phyloP scores from a whole-genome alignment of 2,329 filamentous ascomycete genomes.

The Phyllosticta citrichinensis region DNA sequence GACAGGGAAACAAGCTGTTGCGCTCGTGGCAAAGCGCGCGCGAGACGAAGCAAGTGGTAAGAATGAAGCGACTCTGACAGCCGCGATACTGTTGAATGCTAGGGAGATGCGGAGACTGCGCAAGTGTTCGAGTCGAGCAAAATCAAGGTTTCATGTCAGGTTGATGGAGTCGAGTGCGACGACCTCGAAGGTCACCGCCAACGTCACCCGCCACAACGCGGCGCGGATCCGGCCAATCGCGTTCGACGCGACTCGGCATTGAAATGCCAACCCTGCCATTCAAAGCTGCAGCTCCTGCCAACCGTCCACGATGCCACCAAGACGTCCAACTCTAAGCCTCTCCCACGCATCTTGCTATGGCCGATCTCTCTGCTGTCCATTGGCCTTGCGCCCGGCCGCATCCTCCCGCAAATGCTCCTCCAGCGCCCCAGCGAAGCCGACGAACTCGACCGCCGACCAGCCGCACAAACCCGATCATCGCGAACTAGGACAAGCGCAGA shows the following conservation, averaged over 20 bases:
- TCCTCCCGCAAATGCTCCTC: slow-evolving; percentile 23
- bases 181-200: neutral
- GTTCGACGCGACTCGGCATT: slow-evolving; percentile 9
- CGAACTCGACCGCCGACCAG: slow-evolving; percentile 13
- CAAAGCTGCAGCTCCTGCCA: slow-evolving; percentile 1
- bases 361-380: neutral
- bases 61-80: neutral
- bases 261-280: neutral
- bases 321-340: slow-evolving; percentile 17
- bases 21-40: neutral
- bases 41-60: neutral
- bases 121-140: neutral
- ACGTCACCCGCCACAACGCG: neutral
- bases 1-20: neutral
- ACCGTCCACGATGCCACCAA: slow-evolving; percentile 23
- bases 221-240: neutral
- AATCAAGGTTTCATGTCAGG: neutral
- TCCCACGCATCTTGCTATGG: slow-evolving; percentile 5
- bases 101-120: neutral
- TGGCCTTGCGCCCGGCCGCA: neutral
- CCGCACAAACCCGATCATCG: slow-evolving; percentile 40
- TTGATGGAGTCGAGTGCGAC: neutral
- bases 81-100: neutral
- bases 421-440: slow-evolving; percentile 19
- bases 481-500: slow-evolving; percentile 45